These are phyloP conservation scores for Penicillium decumbens DNA, from an alignment of 2,329 filamentous ascomycete species.

Conservation along the genomic window DNA sequence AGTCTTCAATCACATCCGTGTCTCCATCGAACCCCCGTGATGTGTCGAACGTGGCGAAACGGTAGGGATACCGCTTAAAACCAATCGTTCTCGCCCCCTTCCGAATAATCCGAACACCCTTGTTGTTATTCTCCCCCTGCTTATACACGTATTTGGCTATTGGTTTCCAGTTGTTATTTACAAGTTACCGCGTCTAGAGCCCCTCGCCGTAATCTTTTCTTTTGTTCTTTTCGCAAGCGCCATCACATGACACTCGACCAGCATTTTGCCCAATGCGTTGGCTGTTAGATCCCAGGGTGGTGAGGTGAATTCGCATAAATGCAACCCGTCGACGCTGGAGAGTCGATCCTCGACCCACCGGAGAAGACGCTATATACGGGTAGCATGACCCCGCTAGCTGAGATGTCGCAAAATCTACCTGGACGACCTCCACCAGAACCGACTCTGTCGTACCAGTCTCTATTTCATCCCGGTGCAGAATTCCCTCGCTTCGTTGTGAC, in stretches of 20 bases:
- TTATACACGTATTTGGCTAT: background rate
- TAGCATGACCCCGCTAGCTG: background rate
- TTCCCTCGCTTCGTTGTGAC: constrained; percentile 30
- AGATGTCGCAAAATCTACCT: constrained; percentile 9
- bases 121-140: background rate
- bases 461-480: constrained; percentile 31
- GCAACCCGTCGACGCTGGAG: constrained; percentile 14
- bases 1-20: constrained; percentile 14
- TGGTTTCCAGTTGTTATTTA: background rate
- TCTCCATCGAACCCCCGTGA: constrained; percentile 19
- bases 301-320: constrained; percentile 16
- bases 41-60: constrained; percentile 31
- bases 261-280: constrained; percentile 13
- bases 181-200: background rate
- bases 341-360: constrained; percentile 7
- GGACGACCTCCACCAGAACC: constrained; percentile 5
- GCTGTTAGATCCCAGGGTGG: constrained; percentile 5
- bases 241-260: constrained; percentile 11
- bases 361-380: constrained; percentile 1
- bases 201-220: background rate
- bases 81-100: constrained; percentile 16
- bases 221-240: constrained; percentile 6
- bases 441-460: constrained; percentile 25
- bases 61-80: constrained; percentile 15
- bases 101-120: constrained; percentile 5